phyloP scores from a whole-genome alignment of 1,139 yeast species.

The Debaryomyces nepalensis region DNA sequence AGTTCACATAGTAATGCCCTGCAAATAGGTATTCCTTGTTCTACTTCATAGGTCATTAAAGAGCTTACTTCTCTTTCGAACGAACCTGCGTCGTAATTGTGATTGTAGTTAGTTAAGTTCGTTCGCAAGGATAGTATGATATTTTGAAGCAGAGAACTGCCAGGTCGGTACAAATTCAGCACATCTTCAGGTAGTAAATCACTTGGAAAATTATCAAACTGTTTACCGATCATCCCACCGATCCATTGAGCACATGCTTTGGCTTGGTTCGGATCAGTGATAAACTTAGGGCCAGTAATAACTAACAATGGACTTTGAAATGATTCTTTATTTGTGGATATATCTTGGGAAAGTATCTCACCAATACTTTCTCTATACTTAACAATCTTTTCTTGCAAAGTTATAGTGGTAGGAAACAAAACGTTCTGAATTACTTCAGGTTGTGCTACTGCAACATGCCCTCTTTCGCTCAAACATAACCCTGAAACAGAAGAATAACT shows the following conservation, averaged over 20 bases:
- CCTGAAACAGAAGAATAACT: slow-evolving; percentile 22
- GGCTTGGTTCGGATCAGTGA: slow-evolving; percentile 36
- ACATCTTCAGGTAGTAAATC: slow-evolving; percentile 19
- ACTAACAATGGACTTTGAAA: slow-evolving; percentile 33
- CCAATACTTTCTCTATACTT: slow-evolving; percentile 23
- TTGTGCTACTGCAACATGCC: slow-evolving; percentile 43
- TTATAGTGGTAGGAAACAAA: slow-evolving; percentile 38
- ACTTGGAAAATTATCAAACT: slow-evolving; percentile 16
- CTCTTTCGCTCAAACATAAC: slow-evolving; percentile 30
- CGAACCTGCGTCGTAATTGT: slow-evolving; percentile 17
- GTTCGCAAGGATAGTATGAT: slow-evolving; percentile 33
- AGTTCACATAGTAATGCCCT: slow-evolving; percentile 41
- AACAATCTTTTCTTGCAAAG: slow-evolving; percentile 33
- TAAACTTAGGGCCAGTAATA: slow-evolving; percentile 44
- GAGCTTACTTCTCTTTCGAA: slow-evolving; percentile 18
- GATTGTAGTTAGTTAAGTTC: slow-evolving; percentile 36
- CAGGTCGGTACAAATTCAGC: slow-evolving; percentile 18
- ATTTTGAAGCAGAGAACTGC: slow-evolving; percentile 15
- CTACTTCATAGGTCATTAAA: slow-evolving; percentile 39
- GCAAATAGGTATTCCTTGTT: slow-evolving; percentile 45
- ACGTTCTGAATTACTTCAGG: slow-evolving; percentile 52
- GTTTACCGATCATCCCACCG: slow-evolving; percentile 26
- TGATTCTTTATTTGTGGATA: slow-evolving; percentile 10
- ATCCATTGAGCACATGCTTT: slow-evolving; percentile 50
- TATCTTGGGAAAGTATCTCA: slow-evolving; percentile 19